Conservation (phyloP, 257 asterid species). For the Perilla frutescens region DNA sequence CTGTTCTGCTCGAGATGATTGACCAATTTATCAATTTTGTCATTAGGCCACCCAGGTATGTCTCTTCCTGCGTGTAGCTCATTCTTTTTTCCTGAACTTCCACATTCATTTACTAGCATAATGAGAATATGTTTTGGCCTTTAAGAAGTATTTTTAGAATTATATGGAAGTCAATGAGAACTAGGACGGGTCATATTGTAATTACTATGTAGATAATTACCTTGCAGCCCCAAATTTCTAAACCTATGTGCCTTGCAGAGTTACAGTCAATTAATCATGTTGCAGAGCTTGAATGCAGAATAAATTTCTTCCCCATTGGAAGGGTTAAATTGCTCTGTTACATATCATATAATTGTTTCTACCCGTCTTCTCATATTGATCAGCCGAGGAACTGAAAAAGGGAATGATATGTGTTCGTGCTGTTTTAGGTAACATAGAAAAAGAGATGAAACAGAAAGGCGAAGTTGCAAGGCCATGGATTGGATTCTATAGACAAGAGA, state of each 20-base stretch:
- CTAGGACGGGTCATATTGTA: conserved; percentile 9
- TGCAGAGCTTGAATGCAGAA: conserved; percentile 15
- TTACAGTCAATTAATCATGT: not conserved
- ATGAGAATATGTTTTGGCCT: not conserved
- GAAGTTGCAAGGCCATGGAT: conserved; percentile 1
- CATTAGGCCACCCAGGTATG: conserved; percentile 96
- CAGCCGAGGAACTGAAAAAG: conserved; percentile 1
- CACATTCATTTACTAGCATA: not conserved
- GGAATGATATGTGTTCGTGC: conserved; percentile 4
- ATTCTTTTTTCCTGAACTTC: not conserved
- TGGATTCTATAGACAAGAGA: conserved; percentile 8
- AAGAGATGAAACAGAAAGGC: not conserved
- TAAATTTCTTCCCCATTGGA: conserved; percentile 5
- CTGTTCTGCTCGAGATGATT: conserved; percentile 64
- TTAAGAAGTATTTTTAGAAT: conserved; percentile 15
- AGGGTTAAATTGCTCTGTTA: conserved; percentile 14
- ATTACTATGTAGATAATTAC: not conserved
- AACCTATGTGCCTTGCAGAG: not conserved
- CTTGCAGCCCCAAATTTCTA: not conserved
- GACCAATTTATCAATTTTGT: conserved; percentile 96
- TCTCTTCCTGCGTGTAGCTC: conserved; percentile 5
- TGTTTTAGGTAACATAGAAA: conserved; percentile 3
- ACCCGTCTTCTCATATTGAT: not conserved
- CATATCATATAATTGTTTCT: conserved; percentile 12
- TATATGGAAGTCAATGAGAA: conserved; percentile 16